Conservation (phyloP, 371 early-diverging fungal species). For the Saksenaea vasiformis region DNA sequence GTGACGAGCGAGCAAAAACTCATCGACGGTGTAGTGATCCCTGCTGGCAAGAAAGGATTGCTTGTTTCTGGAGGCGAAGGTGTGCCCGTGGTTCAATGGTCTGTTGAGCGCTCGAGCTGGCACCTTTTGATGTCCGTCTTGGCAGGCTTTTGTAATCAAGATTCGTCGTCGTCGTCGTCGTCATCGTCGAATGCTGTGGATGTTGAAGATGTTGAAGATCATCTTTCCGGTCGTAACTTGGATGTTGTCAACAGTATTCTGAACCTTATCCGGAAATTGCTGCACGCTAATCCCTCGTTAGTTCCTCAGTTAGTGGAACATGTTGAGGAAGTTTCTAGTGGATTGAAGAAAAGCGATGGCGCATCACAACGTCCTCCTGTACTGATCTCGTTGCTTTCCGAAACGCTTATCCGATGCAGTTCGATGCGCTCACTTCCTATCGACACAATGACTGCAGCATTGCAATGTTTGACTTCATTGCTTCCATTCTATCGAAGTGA, state of each 20-base stretch:
- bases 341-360: background rate
- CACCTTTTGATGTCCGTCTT: slow-evolving; percentile 28
- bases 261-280: slow-evolving; percentile 25
- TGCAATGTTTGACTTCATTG: slow-evolving; percentile 35
- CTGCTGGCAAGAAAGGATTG: slow-evolving; percentile 20
- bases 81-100: slow-evolving; percentile 27
- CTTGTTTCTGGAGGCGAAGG: slow-evolving; percentile 18
- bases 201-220: slow-evolving; percentile 21
- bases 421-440: slow-evolving; percentile 16
- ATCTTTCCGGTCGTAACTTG: slow-evolving; percentile 19
- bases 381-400: slow-evolving; percentile 32
- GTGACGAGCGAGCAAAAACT: slow-evolving; percentile 12
- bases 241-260: slow-evolving; percentile 29
- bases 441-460: slow-evolving; percentile 22
- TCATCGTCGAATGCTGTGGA: slow-evolving; percentile 1
- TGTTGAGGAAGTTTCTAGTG: slow-evolving; percentile 18
- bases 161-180: too few relatives aligned
- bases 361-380: slow-evolving; percentile 12
- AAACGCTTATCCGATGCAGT: slow-evolving; percentile 22
- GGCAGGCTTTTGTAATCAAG: slow-evolving; percentile 17
- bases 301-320: slow-evolving; percentile 28
- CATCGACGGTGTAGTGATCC: slow-evolving; percentile 18
- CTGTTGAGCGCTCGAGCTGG: slow-evolving; percentile 35
- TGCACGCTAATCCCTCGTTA: slow-evolving; percentile 22
- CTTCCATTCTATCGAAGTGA: slow-evolving; percentile 31